Evolutionary conservation across 352 stramenopile species (phyloP).

Genomic region (Phytopythium mirpurense): DNA sequence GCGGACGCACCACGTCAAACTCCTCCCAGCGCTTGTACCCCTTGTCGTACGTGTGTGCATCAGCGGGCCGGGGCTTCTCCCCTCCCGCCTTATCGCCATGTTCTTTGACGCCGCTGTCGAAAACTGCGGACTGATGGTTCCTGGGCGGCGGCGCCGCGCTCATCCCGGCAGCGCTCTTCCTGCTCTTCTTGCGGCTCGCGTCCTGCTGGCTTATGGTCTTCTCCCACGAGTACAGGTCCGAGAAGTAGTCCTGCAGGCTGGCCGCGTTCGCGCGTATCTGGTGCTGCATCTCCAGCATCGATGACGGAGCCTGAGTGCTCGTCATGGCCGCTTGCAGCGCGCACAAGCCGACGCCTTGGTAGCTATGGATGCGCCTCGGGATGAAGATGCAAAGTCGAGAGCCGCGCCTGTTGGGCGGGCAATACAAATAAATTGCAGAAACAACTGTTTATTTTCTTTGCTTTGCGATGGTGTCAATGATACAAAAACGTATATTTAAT

Average conservation of each 20-base stretch:
- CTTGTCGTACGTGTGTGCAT: constrained; percentile 85
- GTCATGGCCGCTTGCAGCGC: not conserved
- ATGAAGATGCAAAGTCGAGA: no score
- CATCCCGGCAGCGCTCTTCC: constrained; percentile 14
- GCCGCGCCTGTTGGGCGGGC: no score
- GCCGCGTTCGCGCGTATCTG: constrained; percentile 80
- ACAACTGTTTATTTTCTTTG: not conserved
- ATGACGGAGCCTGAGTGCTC: not conserved
- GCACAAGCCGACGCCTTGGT: not conserved
- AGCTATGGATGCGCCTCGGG: no score
- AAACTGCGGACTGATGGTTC: constrained; percentile 10
- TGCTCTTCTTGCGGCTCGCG: constrained; percentile 17
- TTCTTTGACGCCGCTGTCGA: not conserved
- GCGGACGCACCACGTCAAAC: constrained; percentile 73
- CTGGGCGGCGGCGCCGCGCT: constrained; percentile 13
- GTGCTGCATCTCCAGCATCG: constrained; percentile 66
- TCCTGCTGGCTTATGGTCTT: constrained; percentile 62
- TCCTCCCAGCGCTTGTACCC: constrained; percentile 89
- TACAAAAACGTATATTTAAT: not conserved
- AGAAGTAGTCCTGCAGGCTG: constrained; percentile 74
- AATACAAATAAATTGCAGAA: not conserved
- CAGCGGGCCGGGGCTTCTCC: constrained; percentile 21
- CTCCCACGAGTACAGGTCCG: constrained; percentile 75
- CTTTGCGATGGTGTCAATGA: not conserved
- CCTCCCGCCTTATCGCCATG: not conserved